phyloP scores from a whole-genome alignment of 2,329 filamentous ascomycete species.

The Seiridium unicorne region DNA sequence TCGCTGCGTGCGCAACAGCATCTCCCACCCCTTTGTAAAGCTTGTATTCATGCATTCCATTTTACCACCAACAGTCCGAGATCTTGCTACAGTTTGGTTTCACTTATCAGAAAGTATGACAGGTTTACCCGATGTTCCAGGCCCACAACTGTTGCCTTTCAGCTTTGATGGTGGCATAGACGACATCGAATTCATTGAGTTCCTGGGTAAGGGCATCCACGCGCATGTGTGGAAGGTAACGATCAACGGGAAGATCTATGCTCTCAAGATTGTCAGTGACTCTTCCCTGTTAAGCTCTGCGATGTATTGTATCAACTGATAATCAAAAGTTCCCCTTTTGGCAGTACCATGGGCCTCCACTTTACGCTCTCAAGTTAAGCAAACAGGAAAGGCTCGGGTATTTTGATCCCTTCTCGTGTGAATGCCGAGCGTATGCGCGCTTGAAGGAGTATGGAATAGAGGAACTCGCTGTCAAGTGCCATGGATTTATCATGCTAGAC shows the following conservation, averaged over 20 bases:
- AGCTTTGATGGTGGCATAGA: background rate
- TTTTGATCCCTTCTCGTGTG: background rate
- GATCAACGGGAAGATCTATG: slow-evolving; percentile 5
- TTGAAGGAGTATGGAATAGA: background rate
- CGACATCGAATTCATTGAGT: background rate
- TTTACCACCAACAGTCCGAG: no score
- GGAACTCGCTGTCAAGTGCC: background rate
- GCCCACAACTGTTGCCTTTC: background rate
- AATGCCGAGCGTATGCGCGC: background rate
- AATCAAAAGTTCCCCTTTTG: background rate
- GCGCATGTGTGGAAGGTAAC: background rate
- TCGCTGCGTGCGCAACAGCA: no score
- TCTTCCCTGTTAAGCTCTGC: background rate
- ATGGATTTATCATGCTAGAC: background rate
- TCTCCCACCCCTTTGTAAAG: no score
- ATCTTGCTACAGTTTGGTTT: no score
- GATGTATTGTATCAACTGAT: background rate
- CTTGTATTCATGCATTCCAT: no score
- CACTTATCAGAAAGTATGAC: background rate
- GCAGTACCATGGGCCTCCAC: background rate
- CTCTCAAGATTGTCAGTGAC: slow-evolving; percentile 1
- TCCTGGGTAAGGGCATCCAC: background rate
- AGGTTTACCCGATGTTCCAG: background rate
- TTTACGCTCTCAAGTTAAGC: background rate
- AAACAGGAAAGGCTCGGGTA: background rate